Percentiles rank a stretch among this genome's conserved stretches.
Evolutionary conservation across 352 stramenopile species (phyloP).

Genomic region (Sclerospora graminicola): DNA sequence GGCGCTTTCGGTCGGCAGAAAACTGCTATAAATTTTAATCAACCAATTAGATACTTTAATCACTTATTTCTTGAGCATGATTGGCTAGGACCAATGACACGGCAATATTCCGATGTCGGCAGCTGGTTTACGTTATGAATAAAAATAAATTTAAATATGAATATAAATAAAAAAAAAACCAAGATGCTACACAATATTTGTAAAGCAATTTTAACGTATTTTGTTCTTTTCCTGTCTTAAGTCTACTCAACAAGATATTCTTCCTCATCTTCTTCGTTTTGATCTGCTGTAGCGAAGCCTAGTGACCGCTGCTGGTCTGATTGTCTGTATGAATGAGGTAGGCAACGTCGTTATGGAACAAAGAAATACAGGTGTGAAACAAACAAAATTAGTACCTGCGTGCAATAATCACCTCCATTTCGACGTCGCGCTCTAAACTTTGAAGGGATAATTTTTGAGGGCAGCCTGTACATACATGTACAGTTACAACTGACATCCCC

Average conservation of each 20-base stretch:
- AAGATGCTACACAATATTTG: no score
- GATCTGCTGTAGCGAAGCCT: slow-evolving; percentile 11
- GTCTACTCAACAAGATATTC: slow-evolving; percentile 68
- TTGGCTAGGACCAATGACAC: no score
- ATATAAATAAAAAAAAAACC: no score
- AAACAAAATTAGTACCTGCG: slow-evolving; percentile 22
- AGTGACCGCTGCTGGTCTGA: slow-evolving; percentile 33
- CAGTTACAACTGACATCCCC: background rate
- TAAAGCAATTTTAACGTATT: no score
- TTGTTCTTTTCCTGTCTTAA: background rate
- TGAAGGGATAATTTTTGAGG: slow-evolving; percentile 44
- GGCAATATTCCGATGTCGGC: no score
- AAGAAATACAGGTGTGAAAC: background rate
- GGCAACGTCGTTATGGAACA: no score
- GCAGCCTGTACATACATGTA: slow-evolving; percentile 32
- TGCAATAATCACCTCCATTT: slow-evolving; percentile 81
- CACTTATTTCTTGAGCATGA: no score
- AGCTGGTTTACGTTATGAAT: no score
- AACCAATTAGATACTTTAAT: no score
- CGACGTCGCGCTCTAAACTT: slow-evolving; percentile 69
- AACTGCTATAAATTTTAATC: no score
- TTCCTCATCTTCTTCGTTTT: slow-evolving; percentile 51
- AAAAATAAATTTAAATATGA: no score
- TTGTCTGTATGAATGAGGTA: slow-evolving; percentile 22
- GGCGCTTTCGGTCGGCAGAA: no score